A percentile compares a stretch with the other conserved stretches of the same genome.
Evolutionary conservation across 1,284 basidiomycete genomes (phyloP).

Genomic region (Cystobasidium pallidum): DNA sequence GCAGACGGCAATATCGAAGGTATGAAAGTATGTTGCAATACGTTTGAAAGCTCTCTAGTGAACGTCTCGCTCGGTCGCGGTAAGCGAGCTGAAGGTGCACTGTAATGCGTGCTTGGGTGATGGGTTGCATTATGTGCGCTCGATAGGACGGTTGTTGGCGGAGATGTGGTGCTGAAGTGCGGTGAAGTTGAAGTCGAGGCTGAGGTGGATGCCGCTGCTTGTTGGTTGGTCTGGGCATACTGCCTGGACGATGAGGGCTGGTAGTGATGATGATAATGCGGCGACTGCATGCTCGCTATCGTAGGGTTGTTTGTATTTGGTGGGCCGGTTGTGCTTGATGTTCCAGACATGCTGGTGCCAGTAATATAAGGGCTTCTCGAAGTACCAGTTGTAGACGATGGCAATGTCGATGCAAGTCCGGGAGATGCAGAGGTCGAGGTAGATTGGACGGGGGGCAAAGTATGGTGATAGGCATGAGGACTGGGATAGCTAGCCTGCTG

Average conservation of each 20-base stretch:
- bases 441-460: slow-evolving; percentile 4
- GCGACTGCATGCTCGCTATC: slow-evolving; percentile 12
- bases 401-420: not conserved
- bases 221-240: not conserved
- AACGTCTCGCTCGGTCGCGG: slow-evolving; percentile 39
- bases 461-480: not conserved
- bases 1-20: slow-evolving; percentile 83
- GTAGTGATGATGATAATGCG: not conserved
- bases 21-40: slow-evolving; percentile 62
- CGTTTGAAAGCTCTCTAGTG: slow-evolving; percentile 38
- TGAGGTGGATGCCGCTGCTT: slow-evolving; percentile 3
- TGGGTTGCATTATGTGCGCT: not conserved
- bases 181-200: slow-evolving; percentile 2
- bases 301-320: not conserved
- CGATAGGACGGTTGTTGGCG: not conserved
- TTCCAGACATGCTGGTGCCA: not conserved
- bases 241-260: not conserved
- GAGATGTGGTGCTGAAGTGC: not conserved
- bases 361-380: slow-evolving; percentile 1
- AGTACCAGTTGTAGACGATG: not conserved
- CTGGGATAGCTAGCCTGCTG: slow-evolving; percentile 4
- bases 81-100: slow-evolving; percentile 11
- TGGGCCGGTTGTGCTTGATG: not conserved
- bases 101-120: slow-evolving; percentile 4
- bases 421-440: not conserved